These are phyloP conservation scores for Cladosporium sp. DNA, from an alignment of 2,329 filamentous ascomycete genomes.

Conservation along the genomic window DNA sequence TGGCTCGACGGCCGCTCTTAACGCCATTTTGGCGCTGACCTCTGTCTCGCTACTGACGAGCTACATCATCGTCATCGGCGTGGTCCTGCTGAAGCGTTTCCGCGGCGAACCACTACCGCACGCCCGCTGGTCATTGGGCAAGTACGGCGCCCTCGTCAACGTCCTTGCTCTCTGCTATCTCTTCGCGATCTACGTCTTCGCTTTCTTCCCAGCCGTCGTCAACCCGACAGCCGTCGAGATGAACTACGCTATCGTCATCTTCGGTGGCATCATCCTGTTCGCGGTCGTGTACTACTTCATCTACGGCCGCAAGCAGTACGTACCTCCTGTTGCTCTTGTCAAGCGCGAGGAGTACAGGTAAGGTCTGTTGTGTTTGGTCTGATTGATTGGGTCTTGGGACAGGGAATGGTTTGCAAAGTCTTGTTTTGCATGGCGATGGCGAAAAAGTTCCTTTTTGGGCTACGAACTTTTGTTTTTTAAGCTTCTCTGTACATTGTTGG, in stretches of 20 bases:
- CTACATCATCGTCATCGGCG: conserved; percentile 37
- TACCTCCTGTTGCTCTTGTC: conserved; percentile 28
- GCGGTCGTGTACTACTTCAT: conserved; percentile 35
- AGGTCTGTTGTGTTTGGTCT: background rate
- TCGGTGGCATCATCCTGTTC: conserved; percentile 35
- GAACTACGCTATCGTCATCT: conserved; percentile 41
- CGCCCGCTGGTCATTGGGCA: conserved; percentile 53
- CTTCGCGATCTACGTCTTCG: conserved; percentile 54
- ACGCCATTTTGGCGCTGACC: conserved; percentile 42
- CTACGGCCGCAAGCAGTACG: conserved; percentile 33
- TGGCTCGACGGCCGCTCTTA: conserved; percentile 40
- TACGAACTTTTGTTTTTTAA: background rate
- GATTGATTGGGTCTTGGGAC: background rate
- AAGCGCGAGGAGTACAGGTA: conserved; percentile 15
- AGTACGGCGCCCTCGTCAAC: conserved; percentile 52
- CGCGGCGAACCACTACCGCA: conserved; percentile 36
- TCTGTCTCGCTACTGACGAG: conserved; percentile 42
- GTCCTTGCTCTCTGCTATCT: conserved; percentile 51
- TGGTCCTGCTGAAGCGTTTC: conserved; percentile 41
- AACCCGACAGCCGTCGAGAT: conserved; percentile 33
- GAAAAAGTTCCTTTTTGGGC: background rate
- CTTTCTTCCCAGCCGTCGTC: conserved; percentile 43
- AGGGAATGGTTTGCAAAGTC: background rate
- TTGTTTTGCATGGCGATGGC: background rate
- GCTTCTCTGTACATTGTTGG: too few relatives aligned